Evolutionary conservation across 352 stramenopile genomes (phyloP).

Genomic region (Phytophthora pisi): DNA sequence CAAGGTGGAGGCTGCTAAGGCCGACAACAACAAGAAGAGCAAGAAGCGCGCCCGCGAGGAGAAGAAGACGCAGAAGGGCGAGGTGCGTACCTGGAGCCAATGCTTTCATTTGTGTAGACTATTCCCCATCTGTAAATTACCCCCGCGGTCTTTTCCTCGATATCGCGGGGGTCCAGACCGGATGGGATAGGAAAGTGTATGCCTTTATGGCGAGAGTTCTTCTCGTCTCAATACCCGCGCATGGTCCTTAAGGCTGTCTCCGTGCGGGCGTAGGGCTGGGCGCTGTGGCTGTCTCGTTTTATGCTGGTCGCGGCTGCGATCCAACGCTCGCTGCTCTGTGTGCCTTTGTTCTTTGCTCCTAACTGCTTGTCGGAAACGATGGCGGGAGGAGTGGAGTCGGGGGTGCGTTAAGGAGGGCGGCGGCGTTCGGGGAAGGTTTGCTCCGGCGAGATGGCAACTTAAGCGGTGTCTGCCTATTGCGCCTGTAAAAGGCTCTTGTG

Average conservation of each 20-base stretch:
- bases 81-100: conserved; percentile 40
- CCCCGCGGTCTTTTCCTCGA: conserved; percentile 41
- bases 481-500: conserved; percentile 67
- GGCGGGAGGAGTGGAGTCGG: conserved; percentile 19
- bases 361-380: conserved; percentile 45
- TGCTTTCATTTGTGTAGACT: conserved; percentile 26
- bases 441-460: conserved; percentile 35
- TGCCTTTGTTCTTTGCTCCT: conserved; percentile 15
- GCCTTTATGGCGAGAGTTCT: conserved; percentile 76
- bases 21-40: conserved; percentile 41
- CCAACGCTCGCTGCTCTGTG: conserved; percentile 18
- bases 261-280: conserved; percentile 62
- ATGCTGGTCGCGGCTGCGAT: conserved; percentile 36
- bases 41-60: conserved; percentile 76
- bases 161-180: conserved; percentile 81
- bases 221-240: conserved; percentile 74
- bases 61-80: conserved; percentile 42
- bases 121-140: conserved; percentile 77
- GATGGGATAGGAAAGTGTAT: conserved; percentile 87
- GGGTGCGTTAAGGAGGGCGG: conserved; percentile 6
- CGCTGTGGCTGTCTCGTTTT: conserved; percentile 39
- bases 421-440: conserved; percentile 31
- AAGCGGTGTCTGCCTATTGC: conserved; percentile 43
- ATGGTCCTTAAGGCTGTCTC: conserved; percentile 94
- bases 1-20: background rate